Percentiles rank a stretch among this genome's conserved stretches.
phyloP scores from a whole-genome alignment of 2,329 filamentous ascomycete species.

The Nigrospora sphaerica region DNA sequence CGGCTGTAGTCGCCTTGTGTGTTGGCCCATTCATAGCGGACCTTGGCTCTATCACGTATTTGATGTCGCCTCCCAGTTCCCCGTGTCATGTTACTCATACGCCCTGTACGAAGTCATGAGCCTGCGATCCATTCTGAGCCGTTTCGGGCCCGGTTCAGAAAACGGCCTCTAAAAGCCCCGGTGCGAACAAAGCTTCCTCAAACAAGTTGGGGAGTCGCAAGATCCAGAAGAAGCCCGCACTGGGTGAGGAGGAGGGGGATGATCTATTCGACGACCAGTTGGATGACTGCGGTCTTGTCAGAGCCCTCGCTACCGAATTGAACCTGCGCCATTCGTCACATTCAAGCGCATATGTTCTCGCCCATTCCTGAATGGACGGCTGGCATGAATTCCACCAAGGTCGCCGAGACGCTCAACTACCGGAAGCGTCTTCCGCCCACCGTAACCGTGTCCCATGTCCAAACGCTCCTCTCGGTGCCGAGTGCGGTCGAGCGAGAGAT shows the following conservation, averaged over 20 bases:
- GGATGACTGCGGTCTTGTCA: slow-evolving; percentile 52
- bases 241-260: slow-evolving; percentile 18
- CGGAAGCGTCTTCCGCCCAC: slow-evolving; percentile 53
- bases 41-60: no score
- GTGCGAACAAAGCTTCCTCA: slow-evolving; percentile 13
- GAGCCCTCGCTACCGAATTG: slow-evolving; percentile 46
- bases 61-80: no score
- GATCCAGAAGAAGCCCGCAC: slow-evolving; percentile 4
- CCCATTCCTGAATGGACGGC: slow-evolving; percentile 48
- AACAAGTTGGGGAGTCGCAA: slow-evolving; percentile 11
- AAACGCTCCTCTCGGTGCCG: slow-evolving; percentile 54
- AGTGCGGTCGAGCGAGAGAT: slow-evolving; percentile 63
- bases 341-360: slow-evolving; percentile 56
- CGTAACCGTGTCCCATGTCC: slow-evolving; percentile 59
- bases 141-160: slow-evolving; percentile 25
- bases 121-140: slow-evolving; percentile 20
- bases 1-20: no score
- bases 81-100: no score
- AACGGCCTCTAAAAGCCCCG: slow-evolving; percentile 11
- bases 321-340: slow-evolving; percentile 55
- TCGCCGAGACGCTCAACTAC: slow-evolving; percentile 57
- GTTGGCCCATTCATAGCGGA: no score
- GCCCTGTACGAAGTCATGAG: slow-evolving; percentile 13
- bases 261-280: slow-evolving; percentile 39
- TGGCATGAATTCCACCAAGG: slow-evolving; percentile 58